These are phyloP conservation scores for Kodamaea neixiangensis DNA, from an alignment of 805 yeast species.

Conservation along the genomic window DNA sequence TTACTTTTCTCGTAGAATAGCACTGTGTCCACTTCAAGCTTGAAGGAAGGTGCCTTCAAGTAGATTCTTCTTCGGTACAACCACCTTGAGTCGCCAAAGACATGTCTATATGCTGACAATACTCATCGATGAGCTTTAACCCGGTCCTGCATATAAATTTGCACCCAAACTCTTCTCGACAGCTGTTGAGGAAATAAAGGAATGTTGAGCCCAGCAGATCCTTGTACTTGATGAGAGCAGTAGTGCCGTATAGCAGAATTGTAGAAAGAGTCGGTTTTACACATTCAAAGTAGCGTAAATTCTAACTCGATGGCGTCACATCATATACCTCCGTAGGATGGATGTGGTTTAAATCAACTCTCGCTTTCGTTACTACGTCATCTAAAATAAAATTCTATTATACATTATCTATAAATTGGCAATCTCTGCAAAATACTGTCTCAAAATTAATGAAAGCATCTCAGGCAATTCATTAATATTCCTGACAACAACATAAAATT, in stretches of 20 bases:
- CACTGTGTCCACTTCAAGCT: no score
- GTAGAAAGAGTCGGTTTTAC: no score
- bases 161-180: neutral
- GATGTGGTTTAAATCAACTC: no score
- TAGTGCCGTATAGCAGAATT: no score
- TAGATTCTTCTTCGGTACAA: no score
- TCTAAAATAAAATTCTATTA: neutral
- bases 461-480: slow-evolving; percentile 88
- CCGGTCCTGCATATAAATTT: neutral
- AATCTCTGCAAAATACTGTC: slow-evolving; percentile 85
- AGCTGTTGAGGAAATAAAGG: neutral
- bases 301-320: no score
- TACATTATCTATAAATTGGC: slow-evolving; percentile 17
- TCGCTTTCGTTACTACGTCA: neutral
- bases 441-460: slow-evolving; percentile 81
- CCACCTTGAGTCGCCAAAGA: neutral
- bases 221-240: no score
- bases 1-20: no score
- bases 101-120: neutral
- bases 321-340: no score
- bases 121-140: neutral
- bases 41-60: no score
- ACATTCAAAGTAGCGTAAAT: no score
- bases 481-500: slow-evolving; percentile 91
- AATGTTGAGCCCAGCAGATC: neutral